Base-by-base conservation (phyloP, 2,329 filamentous ascomycete species). In the Botryotinia globosa region DNA sequence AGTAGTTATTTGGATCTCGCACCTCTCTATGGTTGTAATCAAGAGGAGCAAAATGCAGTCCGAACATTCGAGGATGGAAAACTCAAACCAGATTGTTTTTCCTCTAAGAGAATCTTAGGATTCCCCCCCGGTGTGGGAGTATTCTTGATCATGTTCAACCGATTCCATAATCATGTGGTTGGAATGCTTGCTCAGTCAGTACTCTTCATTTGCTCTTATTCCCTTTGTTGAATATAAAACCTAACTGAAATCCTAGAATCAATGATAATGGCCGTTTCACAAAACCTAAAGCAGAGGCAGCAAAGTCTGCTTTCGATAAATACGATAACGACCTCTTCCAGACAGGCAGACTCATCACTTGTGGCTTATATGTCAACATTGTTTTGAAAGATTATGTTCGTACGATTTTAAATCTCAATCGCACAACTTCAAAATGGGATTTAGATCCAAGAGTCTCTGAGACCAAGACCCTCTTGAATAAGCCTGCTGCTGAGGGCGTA, bases 211-310 rank as follows among this genome's bases (percentile, higher is more conserved):
- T 32, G 9, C 2, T 29, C 51, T 18, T 9, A 2, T 51, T 0
- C 48, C n/a, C 14, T 2, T 14, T 10, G 29, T 32, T 20, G 25
- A 14, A 12, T 20, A 2, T 54, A 37, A n/a, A 29, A 7, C 29
- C 72, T 76, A 34, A 76, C 37, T 16, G 6, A 32, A 48, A 56
- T 9, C 29, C n/a, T 54, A 79, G 77, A n/a, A 95, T 98, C 82
- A 97, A 98, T 78, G 94, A 98, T 78, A 88, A 89, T 62, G 90
- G 89, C 25, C 88, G 92, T 34, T 98, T 97, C 82, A 88, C 86
- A 0, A 90, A 89, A 74, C 93, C 93, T 0, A 78, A 83, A 0
- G 81, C 84, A 8, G 88, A 91, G 59, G 84, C 85, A 39, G 79
- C 82, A 42, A 83, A 84, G 9, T 82, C 82, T 0, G 86, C 85